Evolutionary conservation across 805 yeast species (phyloP).

Genomic region (Starmera pachycereana): DNA sequence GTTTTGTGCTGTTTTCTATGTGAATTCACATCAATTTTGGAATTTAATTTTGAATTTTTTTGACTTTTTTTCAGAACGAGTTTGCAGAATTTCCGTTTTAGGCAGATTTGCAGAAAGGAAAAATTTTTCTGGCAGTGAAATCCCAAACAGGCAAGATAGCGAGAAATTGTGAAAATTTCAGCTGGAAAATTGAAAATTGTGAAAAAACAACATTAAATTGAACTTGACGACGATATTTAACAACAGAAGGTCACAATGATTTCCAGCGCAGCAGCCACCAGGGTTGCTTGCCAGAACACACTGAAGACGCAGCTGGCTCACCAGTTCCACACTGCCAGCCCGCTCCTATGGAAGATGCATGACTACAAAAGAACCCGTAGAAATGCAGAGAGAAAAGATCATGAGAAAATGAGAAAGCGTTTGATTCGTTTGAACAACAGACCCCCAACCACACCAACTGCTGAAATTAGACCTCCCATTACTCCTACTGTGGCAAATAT

Average conservation of each 20-base stretch:
- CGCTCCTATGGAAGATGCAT: too few relatives aligned
- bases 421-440: too few relatives aligned
- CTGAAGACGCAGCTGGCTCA: conserved; percentile 9
- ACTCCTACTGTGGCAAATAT: conserved; percentile 72
- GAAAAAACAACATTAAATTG: too few relatives aligned
- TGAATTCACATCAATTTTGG: background rate
- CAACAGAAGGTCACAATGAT: conserved; percentile 6
- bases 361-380: too few relatives aligned
- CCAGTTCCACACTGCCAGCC: too few relatives aligned
- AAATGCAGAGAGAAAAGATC: too few relatives aligned
- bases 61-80: background rate
- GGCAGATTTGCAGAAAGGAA: background rate
- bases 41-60: background rate
- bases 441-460: too few relatives aligned
- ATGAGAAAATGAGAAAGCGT: too few relatives aligned
- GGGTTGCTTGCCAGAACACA: conserved; percentile 6
- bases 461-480: conserved; percentile 65
- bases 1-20: too few relatives aligned
- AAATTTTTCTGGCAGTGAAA: background rate
- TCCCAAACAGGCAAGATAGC: background rate
- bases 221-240: too few relatives aligned
- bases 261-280: conserved; percentile 7
- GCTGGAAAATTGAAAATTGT: too few relatives aligned
- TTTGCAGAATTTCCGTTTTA: background rate
- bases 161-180: too few relatives aligned